Percentiles rank a stretch among this genome's conserved stretches.
Conservation (phyloP, 768 basidiomycete genomes). For the Phlebiopsis flavidoalba region DNA sequence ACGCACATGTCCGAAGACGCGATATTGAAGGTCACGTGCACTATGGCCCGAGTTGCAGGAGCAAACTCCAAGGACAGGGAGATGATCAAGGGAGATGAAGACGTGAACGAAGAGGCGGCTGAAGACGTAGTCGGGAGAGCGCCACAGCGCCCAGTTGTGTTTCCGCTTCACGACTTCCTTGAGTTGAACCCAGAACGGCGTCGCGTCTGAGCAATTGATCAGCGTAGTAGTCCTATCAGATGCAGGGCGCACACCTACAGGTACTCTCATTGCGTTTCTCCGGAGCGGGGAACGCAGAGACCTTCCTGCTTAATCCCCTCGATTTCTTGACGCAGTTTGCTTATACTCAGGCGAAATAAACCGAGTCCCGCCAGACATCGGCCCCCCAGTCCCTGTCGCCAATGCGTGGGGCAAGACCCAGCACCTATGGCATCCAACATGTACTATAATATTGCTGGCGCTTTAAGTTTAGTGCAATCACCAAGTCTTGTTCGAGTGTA, state of each 20-base stretch:
- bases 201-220: constrained; percentile 47
- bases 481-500: background rate
- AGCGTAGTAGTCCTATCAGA: background rate
- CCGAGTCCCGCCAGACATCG: constrained; percentile 77
- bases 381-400: constrained; percentile 86
- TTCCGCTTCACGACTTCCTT: constrained; percentile 52
- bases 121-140: constrained; percentile 83
- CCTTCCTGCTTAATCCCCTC: constrained; percentile 30
- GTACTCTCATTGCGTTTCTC: constrained; percentile 12
- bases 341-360: constrained; percentile 53
- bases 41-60: constrained; percentile 69
- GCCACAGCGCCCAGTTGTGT: constrained; percentile 73
- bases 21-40: constrained; percentile 67
- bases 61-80: constrained; percentile 79
- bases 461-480: constrained; percentile 18
- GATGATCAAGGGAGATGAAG: constrained; percentile 64
- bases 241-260: constrained; percentile 13
- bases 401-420: constrained; percentile 63
- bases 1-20: constrained; percentile 74
- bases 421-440: constrained; percentile 88
- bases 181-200: constrained; percentile 72
- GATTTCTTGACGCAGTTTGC: constrained; percentile 37
- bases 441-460: constrained; percentile 38
- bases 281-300: constrained; percentile 8
- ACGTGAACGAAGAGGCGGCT: constrained; percentile 74